Evolutionary conservation across 805 yeast species (phyloP), one percentile per base, ranked within the genome.

Genomic region (Cyberlindnera euphorbiiphila): DNA sequence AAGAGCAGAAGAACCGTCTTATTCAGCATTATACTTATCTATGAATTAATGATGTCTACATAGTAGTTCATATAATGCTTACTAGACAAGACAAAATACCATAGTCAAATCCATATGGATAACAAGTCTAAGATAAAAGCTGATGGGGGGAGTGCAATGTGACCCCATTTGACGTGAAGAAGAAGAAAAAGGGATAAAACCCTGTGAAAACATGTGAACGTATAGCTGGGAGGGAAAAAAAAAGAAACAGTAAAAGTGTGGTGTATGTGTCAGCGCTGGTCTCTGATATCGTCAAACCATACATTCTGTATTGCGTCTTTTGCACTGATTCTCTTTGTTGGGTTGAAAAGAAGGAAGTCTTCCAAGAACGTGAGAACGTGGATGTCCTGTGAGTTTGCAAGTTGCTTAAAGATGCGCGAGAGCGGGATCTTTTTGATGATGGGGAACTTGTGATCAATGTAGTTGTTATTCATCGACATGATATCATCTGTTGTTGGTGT

Each of bases 371-470:
- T 13, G 13, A 81, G 71, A 44, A 65, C 76, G 71, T 42, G 60
- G 40, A 45, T 75, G 31, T 65, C 68, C 39, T 64, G 65, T 16
- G 59, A 50, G 32, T 93, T 33, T 8, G 36, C 43, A 54, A 71
- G 64, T 51, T 71, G 70, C 55, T 78, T 78, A 62, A 82, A 82
- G 16, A 83, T 80, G 51, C 77, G 79, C 25, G 65, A 59, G 41
- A 84, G 64, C 26, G 91, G 91, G 25, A 84, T 83, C 38, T 91
- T 85, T 58, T 81, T 81, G 50, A 84, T 84, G 43, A 74, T 76
- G 6, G 98, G 98, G 70, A 91, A 91, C 57, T 86, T 87, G 65
- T 91, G 97, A 61, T 93, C 98, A 82, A 87, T 85, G 65, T 91
- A 93, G 61, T 87, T 89, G 35, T 96, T 95, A 63, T 91, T 91